phyloP scores from a whole-genome alignment of 2,329 filamentous ascomycete species.

The Fusarium caatingaense region DNA sequence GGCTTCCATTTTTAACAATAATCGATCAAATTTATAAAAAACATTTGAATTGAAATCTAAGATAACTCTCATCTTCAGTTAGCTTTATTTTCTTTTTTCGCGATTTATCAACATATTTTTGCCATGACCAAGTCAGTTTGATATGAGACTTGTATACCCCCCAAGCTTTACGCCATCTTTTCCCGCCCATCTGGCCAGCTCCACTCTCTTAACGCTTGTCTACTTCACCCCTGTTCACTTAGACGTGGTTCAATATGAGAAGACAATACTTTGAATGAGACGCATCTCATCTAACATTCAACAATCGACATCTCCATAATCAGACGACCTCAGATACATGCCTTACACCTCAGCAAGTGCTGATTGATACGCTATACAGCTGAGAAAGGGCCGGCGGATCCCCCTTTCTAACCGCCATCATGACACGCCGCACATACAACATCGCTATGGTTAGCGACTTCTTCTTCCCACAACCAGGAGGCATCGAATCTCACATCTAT shows the following conservation, averaged over 20 bases:
- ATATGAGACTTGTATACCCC: not conserved
- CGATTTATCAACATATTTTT: not conserved
- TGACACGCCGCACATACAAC: slow-evolving; percentile 70
- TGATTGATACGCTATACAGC: not conserved
- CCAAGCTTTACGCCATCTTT: not conserved
- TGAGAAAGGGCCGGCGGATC: not conserved
- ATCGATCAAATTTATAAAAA: not conserved
- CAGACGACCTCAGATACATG: not conserved
- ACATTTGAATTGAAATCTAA: fast-evolving
- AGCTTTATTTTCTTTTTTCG: fast-evolving
- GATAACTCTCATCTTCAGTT: fast-evolving
- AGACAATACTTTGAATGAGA: slow-evolving; percentile 23
- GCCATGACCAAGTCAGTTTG: not conserved
- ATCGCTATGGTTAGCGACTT: slow-evolving; percentile 98
- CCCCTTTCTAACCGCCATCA: slow-evolving; percentile 49
- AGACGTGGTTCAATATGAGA: slow-evolving; percentile 36
- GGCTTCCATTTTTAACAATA: not conserved
- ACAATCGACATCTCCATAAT: not conserved
- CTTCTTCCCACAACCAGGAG: slow-evolving; percentile 98
- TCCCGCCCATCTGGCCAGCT: slow-evolving; percentile 25
- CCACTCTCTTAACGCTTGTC: slow-evolving; percentile 18
- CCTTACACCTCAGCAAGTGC: slow-evolving; percentile 14
- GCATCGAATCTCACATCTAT: slow-evolving; percentile 98
- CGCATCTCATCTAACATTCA: slow-evolving; percentile 6
- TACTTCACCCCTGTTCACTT: slow-evolving; percentile 28